These are phyloP conservation scores for Adenanthera pavonina DNA, from an alignment of 306 rosid genomes.

Conservation along the genomic window DNA sequence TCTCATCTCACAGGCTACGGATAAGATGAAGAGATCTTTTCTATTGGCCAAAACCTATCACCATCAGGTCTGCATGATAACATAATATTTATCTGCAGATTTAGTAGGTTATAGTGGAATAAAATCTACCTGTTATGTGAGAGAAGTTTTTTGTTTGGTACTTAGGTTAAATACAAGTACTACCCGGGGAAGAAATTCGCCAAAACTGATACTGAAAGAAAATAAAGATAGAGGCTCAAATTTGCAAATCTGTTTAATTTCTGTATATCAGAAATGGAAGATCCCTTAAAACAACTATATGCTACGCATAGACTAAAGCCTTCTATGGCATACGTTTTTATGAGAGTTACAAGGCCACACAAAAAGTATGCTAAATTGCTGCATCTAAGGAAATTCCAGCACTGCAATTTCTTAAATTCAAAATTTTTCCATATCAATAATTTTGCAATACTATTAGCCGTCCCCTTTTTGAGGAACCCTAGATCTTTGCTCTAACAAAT, in stretches of 20 bases:
- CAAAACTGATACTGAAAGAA: background rate
- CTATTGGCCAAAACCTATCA: conserved; percentile 61
- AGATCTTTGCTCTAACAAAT: background rate
- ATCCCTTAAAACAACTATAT: background rate
- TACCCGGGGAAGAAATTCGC: background rate
- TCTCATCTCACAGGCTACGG: conserved; percentile 54
- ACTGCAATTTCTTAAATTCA: conserved; percentile 11
- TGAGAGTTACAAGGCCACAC: background rate
- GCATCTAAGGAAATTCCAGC: conserved; percentile 2
- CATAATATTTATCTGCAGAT: conserved; percentile 18
- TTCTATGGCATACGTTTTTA: background rate
- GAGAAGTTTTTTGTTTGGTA: background rate
- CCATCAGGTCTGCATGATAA: conserved; percentile 69
- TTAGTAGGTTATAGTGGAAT: conserved; percentile 3
- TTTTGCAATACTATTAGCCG: background rate
- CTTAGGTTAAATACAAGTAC: background rate
- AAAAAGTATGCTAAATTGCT: background rate
- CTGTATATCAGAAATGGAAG: background rate
- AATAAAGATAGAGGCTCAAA: background rate
- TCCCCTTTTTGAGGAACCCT: conserved; percentile 20
- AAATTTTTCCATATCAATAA: background rate
- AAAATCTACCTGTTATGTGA: background rate
- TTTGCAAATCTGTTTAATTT: background rate
- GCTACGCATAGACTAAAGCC: background rate
- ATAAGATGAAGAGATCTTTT: conserved; percentile 56